These are phyloP conservation scores for Alternaria arbusti DNA, from an alignment of 2,329 filamentous ascomycete species.

Conservation along the genomic window DNA sequence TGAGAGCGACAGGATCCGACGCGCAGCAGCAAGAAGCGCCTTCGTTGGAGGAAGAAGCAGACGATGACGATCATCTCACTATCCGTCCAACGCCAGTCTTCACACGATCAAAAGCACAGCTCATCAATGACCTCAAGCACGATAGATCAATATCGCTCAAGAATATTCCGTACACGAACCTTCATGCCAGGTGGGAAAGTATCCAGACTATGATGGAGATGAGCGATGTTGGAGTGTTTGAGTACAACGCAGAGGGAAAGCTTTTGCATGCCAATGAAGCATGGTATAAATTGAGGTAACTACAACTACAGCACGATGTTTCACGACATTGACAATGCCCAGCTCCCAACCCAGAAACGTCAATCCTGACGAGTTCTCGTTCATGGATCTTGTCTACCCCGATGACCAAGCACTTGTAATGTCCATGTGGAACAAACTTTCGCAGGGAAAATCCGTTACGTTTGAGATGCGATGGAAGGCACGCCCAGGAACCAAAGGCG, in stretches of 20 bases:
- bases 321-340: neutral
- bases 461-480: slow-evolving; percentile 47
- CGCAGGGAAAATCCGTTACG: slow-evolving; percentile 33
- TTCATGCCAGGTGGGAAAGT: slow-evolving; percentile 33
- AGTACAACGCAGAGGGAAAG: slow-evolving; percentile 33
- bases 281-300: slow-evolving; percentile 35
- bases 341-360: slow-evolving; percentile 30
- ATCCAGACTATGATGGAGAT: slow-evolving; percentile 45
- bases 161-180: slow-evolving; percentile 17
- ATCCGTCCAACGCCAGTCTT: slow-evolving; percentile 1
- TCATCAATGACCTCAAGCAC: slow-evolving; percentile 6
- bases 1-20: slow-evolving; percentile 12
- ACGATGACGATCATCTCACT: neutral
- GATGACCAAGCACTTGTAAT: slow-evolving; percentile 35
- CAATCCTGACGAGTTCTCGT: slow-evolving; percentile 33
- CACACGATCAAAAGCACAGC: slow-evolving; percentile 13
- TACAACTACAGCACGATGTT: neutral
- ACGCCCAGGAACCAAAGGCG: slow-evolving; percentile 14
- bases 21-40: neutral
- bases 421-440: slow-evolving; percentile 38
- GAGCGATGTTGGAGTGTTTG: slow-evolving; percentile 45
- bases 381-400: slow-evolving; percentile 40
- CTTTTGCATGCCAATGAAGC: slow-evolving; percentile 40
- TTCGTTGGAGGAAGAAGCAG: neutral
- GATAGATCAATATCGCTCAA: slow-evolving; percentile 1